Evolutionary conservation across 345 rosid species (phyloP).

Genomic region (Tarenaya hassleriana): DNA sequence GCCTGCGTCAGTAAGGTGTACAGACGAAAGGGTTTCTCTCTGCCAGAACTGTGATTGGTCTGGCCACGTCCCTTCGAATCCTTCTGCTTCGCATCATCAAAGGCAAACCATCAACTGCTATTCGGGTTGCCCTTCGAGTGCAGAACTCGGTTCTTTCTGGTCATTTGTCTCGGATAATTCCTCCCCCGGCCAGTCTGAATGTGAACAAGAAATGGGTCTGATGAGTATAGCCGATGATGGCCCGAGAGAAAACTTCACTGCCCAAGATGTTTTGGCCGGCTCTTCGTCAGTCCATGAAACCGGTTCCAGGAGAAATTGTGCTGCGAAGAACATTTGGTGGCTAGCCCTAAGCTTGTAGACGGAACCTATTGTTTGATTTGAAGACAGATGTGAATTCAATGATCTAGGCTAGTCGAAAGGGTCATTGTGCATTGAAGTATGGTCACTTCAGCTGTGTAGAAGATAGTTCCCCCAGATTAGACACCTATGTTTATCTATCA

Average conservation of each 20-base stretch:
- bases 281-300: slow-evolving; percentile 25
- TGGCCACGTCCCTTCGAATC: slow-evolving; percentile 42
- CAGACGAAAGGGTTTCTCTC: slow-evolving; percentile 57
- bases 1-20: slow-evolving; percentile 66
- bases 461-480: background rate
- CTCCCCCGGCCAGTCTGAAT: slow-evolving; percentile 46
- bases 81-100: slow-evolving; percentile 49
- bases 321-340: no score
- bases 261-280: slow-evolving; percentile 27
- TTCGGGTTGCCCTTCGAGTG: slow-evolving; percentile 83
- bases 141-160: slow-evolving; percentile 82
- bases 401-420: no score
- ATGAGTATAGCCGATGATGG: slow-evolving; percentile 69
- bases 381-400: no score
- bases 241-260: slow-evolving; percentile 28
- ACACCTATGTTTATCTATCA: slow-evolving; percentile 1
- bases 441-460: no score
- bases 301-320: no score
- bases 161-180: slow-evolving; percentile 50
- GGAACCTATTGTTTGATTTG: no score
- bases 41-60: slow-evolving; percentile 94
- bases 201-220: slow-evolving; percentile 72
- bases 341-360: no score
- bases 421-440: no score
- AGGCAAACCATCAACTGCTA: slow-evolving; percentile 69